Evolutionary conservation across 2,329 filamentous ascomycete genomes (phyloP), one percentile per base, ranked within the genome.

Genomic region (Monosporascus sp.): DNA sequence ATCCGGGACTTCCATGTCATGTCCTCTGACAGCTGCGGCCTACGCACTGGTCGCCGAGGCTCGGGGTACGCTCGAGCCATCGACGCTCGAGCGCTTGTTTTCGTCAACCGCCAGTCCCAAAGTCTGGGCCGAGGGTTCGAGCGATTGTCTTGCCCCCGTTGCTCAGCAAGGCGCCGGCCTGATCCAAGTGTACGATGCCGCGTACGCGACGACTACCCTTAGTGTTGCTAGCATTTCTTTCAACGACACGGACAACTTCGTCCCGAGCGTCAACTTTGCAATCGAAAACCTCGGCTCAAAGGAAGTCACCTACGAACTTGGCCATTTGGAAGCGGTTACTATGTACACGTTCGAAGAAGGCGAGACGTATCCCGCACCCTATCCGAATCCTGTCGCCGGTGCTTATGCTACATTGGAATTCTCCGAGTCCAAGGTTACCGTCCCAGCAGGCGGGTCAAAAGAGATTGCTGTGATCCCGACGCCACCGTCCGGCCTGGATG

Each of bases 1-100:
- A 22, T 76, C 73, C 20, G 79, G 80, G 11, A 83, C 79, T 0
- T 80, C 77, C 1, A 82, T 82, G 78, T 73, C 77, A 71, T 72
- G 56, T 75, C 78, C n/a, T 65, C 22, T 78, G 27, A 68, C 73
- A 3, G 76, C 77, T 20, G 73, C 68, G 46, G 65, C 69, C 36
- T 63, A 65, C 25, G 69, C 66, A 5, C 65, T 72, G n/a, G 56
- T 70, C 27, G 59, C 57, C 4, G 62, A 69, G 43, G 63, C 58
- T 24, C 58, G 67, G 8, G 66, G 67, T 9, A 67, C 57, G 11
- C 50, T 56, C 15, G 62, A 60, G 24, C 65, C 62, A 18, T 52
- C 53, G 52, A 57, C 58, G 7, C 57, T 71, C 14, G 55, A 58
- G n/a, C 58, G 44, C 17, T 50, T 65, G 31, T 61, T 72, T 18